Percentiles rank a stretch among this genome's conserved stretches.
Evolutionary conservation across 78 protist genomes (phyloP).

Genomic region (Polysphondylium violaceum): DNA sequence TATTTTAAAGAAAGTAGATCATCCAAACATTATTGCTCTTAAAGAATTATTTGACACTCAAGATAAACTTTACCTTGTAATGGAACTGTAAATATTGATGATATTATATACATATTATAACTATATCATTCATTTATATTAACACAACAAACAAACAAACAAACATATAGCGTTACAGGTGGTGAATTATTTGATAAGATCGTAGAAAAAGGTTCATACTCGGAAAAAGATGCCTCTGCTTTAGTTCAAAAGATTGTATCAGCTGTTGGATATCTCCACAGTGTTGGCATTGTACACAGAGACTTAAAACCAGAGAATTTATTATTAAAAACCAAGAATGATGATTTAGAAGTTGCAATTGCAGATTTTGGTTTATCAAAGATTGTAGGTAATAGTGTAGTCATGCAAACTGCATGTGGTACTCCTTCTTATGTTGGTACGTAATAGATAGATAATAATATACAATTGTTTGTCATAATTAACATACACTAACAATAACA

Average conservation of each 20-base stretch:
- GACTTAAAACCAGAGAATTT: slow-evolving; percentile 93
- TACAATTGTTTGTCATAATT: too few relatives aligned
- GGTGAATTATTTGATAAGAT: slow-evolving; percentile 94
- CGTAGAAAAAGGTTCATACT: slow-evolving; percentile 85
- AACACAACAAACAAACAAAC: neutral
- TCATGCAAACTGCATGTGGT: slow-evolving; percentile 91
- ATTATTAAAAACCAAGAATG: slow-evolving; percentile 29
- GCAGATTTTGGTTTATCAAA: slow-evolving; percentile 92
- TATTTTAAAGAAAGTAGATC: slow-evolving; percentile 62
- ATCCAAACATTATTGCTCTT: slow-evolving; percentile 78
- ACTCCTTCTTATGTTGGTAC: slow-evolving; percentile 80
- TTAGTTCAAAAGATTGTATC: slow-evolving; percentile 80
- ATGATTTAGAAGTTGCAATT: slow-evolving; percentile 80
- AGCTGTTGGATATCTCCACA: slow-evolving; percentile 89
- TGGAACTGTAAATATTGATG: slow-evolving; percentile 71
- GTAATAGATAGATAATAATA: too few relatives aligned
- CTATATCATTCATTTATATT: neutral
- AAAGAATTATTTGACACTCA: slow-evolving; percentile 81
- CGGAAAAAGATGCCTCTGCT: slow-evolving; percentile 84
- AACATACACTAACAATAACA: too few relatives aligned
- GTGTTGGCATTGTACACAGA: slow-evolving; percentile 86
- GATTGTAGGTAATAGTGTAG: slow-evolving; percentile 49
- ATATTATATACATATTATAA: neutral
- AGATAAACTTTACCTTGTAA: slow-evolving; percentile 66
- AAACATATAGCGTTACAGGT: slow-evolving; percentile 81